These are phyloP conservation scores for Lumnitzera littorea DNA, from an alignment of 345 rosid genomes.

Conservation along the genomic window DNA sequence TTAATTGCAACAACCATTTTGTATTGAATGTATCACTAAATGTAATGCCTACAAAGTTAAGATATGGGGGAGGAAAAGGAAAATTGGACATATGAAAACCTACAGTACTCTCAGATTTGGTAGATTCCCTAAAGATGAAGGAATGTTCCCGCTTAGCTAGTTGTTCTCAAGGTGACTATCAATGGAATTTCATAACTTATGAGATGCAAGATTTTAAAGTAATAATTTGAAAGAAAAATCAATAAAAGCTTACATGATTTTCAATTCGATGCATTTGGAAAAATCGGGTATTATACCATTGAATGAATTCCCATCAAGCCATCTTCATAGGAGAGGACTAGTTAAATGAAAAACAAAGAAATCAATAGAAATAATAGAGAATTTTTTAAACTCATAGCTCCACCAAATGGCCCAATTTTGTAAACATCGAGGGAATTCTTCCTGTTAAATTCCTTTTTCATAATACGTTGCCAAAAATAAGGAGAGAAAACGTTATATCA, in stretches of 20 bases:
- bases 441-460: conserved; percentile 68
- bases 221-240: not conserved
- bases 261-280: conserved; percentile 46
- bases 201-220: not conserved
- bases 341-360: too few species aligned
- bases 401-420: conserved; percentile 55
- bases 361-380: too few species aligned
- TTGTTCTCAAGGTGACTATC: conserved; percentile 82
- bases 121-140: conserved; percentile 51
- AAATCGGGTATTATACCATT: conserved; percentile 74
- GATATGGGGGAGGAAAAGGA: too few species aligned
- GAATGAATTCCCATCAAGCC: conserved; percentile 76
- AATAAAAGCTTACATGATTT: conserved; percentile 46
- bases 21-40: too few species aligned
- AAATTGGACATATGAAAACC: conserved; percentile 22
- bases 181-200: not conserved
- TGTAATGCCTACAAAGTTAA: too few species aligned
- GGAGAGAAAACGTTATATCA: not conserved
- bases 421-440: conserved; percentile 50
- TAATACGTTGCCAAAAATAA: conserved; percentile 37
- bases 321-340: conserved; percentile 24
- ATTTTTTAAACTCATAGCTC: conserved; percentile 49
- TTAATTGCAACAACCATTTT: too few species aligned
- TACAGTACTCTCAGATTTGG: conserved; percentile 81
- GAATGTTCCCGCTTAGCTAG: conserved; percentile 60